phyloP scores from a whole-genome alignment of 257 asterid genomes.

The Primulina eburnea region DNA sequence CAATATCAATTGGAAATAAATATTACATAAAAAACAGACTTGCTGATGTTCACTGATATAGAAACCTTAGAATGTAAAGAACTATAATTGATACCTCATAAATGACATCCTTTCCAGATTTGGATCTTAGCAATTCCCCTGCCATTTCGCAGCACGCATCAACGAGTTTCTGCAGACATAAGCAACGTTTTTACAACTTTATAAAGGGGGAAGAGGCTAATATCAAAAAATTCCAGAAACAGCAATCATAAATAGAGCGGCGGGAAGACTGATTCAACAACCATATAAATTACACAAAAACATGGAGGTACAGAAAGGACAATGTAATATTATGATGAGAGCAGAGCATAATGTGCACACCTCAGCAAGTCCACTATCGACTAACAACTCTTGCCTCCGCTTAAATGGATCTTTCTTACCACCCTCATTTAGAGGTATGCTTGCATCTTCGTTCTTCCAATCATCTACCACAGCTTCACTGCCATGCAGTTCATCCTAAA shows the following conservation, averaged over 20 bases:
- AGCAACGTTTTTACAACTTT: not conserved
- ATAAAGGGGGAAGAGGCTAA: not conserved
- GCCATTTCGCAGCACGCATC: conserved; percentile 4
- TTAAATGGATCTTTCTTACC: conserved; percentile 83
- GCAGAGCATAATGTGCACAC: conserved; percentile 33
- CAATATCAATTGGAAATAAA: no score
- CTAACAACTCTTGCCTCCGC: conserved; percentile 81
- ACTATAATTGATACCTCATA: not conserved
- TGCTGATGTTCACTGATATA: not conserved
- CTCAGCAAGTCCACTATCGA: conserved; percentile 86
- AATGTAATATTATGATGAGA: conserved; percentile 1
- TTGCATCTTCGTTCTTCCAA: conserved; percentile 24
- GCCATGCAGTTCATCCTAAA: conserved; percentile 40
- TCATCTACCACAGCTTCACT: conserved; percentile 44
- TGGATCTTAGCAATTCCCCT: not conserved
- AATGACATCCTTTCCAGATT: not conserved
- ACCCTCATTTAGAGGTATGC: conserved; percentile 41
- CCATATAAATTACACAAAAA: not conserved
- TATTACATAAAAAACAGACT: not conserved
- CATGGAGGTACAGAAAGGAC: conserved; percentile 5
- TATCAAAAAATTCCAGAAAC: not conserved
- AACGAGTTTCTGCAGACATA: conserved; percentile 64
- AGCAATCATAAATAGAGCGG: not conserved
- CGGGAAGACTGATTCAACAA: not conserved
- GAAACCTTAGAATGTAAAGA: not conserved